Conservation (phyloP, 768 basidiomycete genomes). For the Strobilomyces confusus region DNA sequence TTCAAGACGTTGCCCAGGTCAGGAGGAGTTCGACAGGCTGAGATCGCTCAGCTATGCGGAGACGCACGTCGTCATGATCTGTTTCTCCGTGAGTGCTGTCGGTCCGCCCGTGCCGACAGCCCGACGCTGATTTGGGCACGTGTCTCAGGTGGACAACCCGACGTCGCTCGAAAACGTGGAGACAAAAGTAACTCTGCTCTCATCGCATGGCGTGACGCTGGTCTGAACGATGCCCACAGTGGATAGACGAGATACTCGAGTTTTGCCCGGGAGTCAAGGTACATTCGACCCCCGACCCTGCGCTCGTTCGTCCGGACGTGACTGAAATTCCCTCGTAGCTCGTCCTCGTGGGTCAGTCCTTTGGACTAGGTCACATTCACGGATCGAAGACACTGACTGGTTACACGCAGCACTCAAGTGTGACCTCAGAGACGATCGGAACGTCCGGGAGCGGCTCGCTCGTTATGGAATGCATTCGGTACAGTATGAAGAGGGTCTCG, state of each 20-base stretch:
- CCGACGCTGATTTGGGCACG: not conserved
- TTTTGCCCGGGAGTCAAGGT: conserved; percentile 96
- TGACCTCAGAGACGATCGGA: conserved; percentile 84
- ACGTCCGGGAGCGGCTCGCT: conserved; percentile 66
- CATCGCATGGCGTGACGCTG: not conserved
- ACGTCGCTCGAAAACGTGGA: conserved; percentile 96
- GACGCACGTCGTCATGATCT: conserved; percentile 94
- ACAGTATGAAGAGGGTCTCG: conserved; percentile 89
- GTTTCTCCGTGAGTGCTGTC: conserved; percentile 74
- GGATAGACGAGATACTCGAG: conserved; percentile 90
- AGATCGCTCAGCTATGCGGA: conserved; percentile 95
- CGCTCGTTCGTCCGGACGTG: not conserved
- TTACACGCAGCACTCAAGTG: conserved; percentile 80
- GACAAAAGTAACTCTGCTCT: conserved; percentile 55
- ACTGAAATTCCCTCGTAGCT: conserved; percentile 43
- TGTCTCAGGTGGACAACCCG: conserved; percentile 80
- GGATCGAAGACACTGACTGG: conserved; percentile 9
- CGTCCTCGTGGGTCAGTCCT: conserved; percentile 77
- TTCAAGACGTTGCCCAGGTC: conserved; percentile 52
- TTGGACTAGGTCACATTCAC: not conserved
- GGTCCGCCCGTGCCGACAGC: not conserved
- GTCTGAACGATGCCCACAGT: conserved; percentile 45
- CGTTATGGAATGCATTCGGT: conserved; percentile 69
- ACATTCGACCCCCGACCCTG: conserved; percentile 8
- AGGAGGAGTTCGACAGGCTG: conserved; percentile 93